These are phyloP conservation scores for Metarhizium anisopliae DNA, from an alignment of 2,329 filamentous ascomycete species.

Conservation along the genomic window DNA sequence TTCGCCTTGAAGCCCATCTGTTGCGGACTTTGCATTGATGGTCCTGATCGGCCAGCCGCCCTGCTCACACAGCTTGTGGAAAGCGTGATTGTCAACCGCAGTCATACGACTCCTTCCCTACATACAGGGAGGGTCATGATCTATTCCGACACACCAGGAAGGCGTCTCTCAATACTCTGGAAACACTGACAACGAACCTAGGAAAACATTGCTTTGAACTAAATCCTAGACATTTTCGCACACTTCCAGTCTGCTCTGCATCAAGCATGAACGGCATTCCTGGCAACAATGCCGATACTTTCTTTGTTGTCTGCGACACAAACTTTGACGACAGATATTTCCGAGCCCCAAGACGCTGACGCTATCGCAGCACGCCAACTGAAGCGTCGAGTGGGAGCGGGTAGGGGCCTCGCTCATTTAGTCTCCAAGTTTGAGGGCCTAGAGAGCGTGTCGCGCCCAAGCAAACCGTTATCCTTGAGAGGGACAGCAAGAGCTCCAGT, in stretches of 20 bases:
- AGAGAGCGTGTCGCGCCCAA: constrained; percentile 11
- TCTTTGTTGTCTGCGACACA: constrained; percentile 1
- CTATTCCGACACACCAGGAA: neutral
- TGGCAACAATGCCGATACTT: constrained; percentile 2
- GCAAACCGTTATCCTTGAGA: neutral
- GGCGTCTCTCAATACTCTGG: neutral
- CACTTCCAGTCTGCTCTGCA: neutral
- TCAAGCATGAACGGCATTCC: neutral
- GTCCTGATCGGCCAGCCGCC: too few relatives aligned
- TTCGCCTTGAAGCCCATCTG: neutral
- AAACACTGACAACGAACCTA: neutral
- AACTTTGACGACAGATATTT: neutral
- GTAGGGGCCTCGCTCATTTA: constrained; percentile 19
- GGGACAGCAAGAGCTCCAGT: neutral
- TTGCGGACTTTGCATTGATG: neutral
- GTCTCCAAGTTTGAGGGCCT: constrained; percentile 27
- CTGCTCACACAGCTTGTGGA: neutral
- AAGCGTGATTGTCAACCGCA: neutral
- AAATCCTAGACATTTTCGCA: neutral
- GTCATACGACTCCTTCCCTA: neutral
- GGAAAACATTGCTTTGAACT: neutral
- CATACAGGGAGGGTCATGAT: neutral
- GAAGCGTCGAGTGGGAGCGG: neutral
- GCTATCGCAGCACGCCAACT: neutral
- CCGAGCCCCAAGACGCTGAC: neutral